These are phyloP conservation scores for Russula compacta DNA, from an alignment of 768 basidiomycete species.

Conservation along the genomic window DNA sequence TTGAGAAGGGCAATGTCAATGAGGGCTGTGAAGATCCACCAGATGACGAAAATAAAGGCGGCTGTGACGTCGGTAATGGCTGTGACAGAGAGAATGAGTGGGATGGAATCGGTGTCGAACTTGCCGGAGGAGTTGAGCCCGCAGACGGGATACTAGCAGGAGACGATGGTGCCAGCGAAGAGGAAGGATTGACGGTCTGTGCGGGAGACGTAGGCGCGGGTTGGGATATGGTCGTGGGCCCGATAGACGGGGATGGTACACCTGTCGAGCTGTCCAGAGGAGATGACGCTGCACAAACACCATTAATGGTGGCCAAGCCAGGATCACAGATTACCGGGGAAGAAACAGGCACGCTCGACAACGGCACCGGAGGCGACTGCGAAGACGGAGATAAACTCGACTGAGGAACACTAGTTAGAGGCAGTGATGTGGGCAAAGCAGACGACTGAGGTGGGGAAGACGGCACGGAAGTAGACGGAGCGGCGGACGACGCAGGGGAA, in stretches of 20 bases:
- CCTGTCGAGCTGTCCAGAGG: neutral
- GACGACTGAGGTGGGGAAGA: neutral
- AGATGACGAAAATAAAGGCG: neutral
- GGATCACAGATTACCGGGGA: neutral
- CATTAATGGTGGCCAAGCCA: neutral
- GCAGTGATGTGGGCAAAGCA: neutral
- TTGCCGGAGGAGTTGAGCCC: neutral
- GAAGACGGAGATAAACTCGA: neutral
- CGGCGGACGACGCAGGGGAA: neutral
- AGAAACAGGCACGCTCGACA: neutral
- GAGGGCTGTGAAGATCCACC: neutral
- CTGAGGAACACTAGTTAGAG: too few relatives aligned
- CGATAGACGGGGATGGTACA: neutral
- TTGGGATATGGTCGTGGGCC: neutral
- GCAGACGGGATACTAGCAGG: neutral
- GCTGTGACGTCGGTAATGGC: neutral
- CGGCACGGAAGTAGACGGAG: neutral
- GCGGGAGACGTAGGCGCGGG: neutral
- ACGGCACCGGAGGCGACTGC: neutral
- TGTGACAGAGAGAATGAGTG: neutral
- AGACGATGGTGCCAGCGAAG: neutral
- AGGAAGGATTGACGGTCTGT: neutral
- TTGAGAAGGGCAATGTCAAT: constrained; percentile 1
- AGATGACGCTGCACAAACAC: neutral
- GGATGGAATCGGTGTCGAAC: neutral